Evolutionary conservation across 352 stramenopile genomes (phyloP).

Genomic region (Phytophthora pini): DNA sequence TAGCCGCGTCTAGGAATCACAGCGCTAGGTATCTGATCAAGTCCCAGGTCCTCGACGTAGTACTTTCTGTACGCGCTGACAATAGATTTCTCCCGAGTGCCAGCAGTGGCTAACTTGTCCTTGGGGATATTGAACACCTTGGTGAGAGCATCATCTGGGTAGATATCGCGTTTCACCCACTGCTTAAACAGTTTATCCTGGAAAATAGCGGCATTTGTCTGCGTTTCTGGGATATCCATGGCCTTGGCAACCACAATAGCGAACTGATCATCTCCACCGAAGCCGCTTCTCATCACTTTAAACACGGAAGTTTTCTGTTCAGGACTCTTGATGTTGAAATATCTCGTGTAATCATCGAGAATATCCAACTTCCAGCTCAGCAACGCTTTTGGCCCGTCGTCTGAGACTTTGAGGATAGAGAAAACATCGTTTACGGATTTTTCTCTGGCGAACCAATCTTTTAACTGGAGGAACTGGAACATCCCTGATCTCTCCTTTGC

Average conservation of each 20-base stretch:
- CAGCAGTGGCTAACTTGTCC: neutral
- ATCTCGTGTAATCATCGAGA: neutral
- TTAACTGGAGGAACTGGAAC: neutral
- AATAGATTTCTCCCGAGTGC: slow-evolving; percentile 1
- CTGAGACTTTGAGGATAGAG: neutral
- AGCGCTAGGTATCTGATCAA: neutral
- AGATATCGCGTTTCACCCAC: neutral
- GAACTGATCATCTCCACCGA: neutral
- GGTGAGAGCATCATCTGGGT: neutral
- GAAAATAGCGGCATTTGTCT: neutral
- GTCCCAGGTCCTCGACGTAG: neutral
- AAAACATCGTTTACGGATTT: neutral
- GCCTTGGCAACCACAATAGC: neutral
- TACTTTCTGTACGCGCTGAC: neutral
- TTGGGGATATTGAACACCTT: neutral
- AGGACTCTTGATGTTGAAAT: neutral
- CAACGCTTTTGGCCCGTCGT: neutral
- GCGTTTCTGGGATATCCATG: neutral
- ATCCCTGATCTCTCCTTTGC: no score
- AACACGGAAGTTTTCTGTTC: neutral
- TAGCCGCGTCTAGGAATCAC: slow-evolving; percentile 15
- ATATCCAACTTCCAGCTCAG: neutral
- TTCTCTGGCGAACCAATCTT: neutral
- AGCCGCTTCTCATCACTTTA: neutral
- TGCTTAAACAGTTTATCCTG: neutral